Percentiles rank a stretch among this genome's conserved stretches.
These are phyloP conservation scores for Bruguiera parviflora DNA, from an alignment of 345 rosid genomes.

Conservation along the genomic window DNA sequence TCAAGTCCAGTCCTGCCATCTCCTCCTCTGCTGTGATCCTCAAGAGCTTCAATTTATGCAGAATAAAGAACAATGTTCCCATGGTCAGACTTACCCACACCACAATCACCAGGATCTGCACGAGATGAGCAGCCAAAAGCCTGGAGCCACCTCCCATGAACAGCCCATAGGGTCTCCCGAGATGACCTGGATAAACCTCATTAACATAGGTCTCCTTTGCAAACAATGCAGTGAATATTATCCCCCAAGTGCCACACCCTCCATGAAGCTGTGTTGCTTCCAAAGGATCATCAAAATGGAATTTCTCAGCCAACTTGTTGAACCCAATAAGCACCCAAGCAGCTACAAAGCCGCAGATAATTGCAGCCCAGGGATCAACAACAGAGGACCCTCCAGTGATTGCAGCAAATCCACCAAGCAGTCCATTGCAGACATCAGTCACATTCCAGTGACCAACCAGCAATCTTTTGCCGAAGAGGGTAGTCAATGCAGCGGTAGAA, in stretches of 20 bases:
- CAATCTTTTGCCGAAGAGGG: slow-evolving; percentile 35
- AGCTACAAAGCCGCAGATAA: slow-evolving; percentile 41
- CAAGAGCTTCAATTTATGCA: slow-evolving; percentile 18
- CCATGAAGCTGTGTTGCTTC: slow-evolving; percentile 52
- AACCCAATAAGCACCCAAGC: slow-evolving; percentile 45
- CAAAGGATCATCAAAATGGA: slow-evolving; percentile 38
- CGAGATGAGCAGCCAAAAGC: slow-evolving; percentile 15
- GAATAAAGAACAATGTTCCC: slow-evolving; percentile 16
- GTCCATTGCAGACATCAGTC: slow-evolving; percentile 42
- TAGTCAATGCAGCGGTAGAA: slow-evolving; percentile 39
- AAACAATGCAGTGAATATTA: slow-evolving; percentile 38
- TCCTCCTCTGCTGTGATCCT: slow-evolving; percentile 21
- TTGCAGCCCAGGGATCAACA: slow-evolving; percentile 43
- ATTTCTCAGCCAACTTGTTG: slow-evolving; percentile 36
- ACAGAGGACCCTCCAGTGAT: slow-evolving; percentile 42
- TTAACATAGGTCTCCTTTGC: slow-evolving; percentile 25
- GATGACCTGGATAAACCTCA: slow-evolving; percentile 30
- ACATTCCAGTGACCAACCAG: slow-evolving; percentile 41
- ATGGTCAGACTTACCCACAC: slow-evolving; percentile 16
- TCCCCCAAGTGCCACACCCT: slow-evolving; percentile 45
- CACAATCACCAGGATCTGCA: slow-evolving; percentile 18
- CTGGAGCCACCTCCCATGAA: slow-evolving; percentile 14
- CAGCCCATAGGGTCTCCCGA: slow-evolving; percentile 36
- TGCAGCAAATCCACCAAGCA: slow-evolving; percentile 48
- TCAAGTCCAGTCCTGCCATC: slow-evolving; percentile 18